Conservation (phyloP, 306 rosid species). For the Citrullus colocynthis region DNA sequence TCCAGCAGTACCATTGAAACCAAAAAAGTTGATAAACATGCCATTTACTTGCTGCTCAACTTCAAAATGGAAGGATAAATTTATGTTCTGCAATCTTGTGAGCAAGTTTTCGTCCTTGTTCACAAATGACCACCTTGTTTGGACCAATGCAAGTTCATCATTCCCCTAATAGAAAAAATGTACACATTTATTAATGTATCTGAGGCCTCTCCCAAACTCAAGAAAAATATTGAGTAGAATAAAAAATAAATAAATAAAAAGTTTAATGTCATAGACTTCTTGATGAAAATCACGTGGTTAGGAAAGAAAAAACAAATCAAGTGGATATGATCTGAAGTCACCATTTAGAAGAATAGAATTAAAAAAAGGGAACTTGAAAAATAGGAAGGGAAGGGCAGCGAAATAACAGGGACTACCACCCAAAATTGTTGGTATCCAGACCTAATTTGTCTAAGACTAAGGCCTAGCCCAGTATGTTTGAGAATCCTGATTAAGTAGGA, state of each 20-base stretch:
- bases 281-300: not conserved
- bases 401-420: not conserved
- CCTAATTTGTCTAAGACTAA: not conserved
- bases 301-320: not conserved
- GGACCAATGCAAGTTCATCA: slow-evolving; percentile 90
- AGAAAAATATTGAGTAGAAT: not conserved
- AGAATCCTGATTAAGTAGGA: not conserved
- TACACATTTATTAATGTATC: not conserved
- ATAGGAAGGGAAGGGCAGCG: not conserved
- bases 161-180: slow-evolving; percentile 45
- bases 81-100: slow-evolving; percentile 87
- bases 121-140: slow-evolving; percentile 93
- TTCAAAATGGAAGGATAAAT: slow-evolving; percentile 92
- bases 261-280: not conserved
- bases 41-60: slow-evolving; percentile 98
- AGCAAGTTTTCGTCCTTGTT: slow-evolving; percentile 98
- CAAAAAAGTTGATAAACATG: slow-evolving; percentile 77
- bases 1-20: slow-evolving; percentile 96
- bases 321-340: not conserved
- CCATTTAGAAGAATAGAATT: not conserved
- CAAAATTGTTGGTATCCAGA: not conserved
- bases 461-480: not conserved
- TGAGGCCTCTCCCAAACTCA: not conserved
- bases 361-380: not conserved
- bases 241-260: not conserved